Evolutionary conservation across 805 yeast genomes (phyloP).

Genomic region (Starmerella apis): DNA sequence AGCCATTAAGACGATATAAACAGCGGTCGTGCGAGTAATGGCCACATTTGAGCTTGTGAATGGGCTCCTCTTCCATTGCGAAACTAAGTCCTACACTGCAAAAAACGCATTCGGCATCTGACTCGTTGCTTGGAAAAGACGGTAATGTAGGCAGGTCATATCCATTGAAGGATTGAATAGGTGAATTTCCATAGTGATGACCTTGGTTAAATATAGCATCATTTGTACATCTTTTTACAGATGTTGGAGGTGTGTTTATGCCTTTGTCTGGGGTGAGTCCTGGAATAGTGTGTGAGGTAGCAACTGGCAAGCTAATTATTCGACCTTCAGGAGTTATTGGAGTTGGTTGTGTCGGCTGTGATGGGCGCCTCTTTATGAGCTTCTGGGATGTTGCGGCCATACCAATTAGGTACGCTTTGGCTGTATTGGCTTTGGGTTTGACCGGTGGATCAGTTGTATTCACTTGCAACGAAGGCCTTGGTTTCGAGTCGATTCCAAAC

Average conservation of each 20-base stretch:
- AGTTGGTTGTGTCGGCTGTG: not conserved
- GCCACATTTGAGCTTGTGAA: not conserved
- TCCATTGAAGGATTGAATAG: not conserved
- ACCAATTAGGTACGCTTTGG: not conserved
- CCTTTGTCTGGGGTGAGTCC: constrained; percentile 1
- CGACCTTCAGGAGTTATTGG: not conserved
- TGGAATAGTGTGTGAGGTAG: not conserved
- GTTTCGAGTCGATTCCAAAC: not conserved
- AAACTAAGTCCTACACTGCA: not conserved
- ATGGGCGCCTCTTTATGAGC: not conserved
- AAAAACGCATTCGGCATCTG: not conserved
- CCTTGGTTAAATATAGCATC: not conserved
- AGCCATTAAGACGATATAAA: not conserved
- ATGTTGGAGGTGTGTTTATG: not conserved
- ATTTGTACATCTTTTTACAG: not conserved
- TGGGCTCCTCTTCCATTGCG: not conserved
- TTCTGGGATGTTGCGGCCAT: not conserved
- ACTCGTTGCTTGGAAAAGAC: not conserved
- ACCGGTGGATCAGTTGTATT: not conserved
- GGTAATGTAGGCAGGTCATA: not conserved
- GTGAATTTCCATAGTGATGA: not conserved
- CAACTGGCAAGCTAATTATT: not conserved
- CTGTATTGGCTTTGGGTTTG: not conserved
- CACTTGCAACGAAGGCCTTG: not conserved
- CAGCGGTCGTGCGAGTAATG: not conserved